phyloP scores from a whole-genome alignment of 2,329 filamentous ascomycete genomes.

The Talaromyces albobiverticillius region DNA sequence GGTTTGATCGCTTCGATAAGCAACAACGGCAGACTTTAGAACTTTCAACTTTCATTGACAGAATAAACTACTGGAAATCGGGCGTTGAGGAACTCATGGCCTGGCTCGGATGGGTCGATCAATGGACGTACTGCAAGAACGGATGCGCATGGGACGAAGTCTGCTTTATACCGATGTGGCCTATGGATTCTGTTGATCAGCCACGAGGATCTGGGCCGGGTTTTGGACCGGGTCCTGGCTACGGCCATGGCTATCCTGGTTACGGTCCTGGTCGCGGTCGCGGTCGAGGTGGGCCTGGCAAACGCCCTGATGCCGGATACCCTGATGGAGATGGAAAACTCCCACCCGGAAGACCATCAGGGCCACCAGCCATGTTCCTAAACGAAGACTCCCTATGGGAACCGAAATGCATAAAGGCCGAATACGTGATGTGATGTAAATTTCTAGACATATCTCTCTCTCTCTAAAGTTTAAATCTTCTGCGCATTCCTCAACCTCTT shows the following conservation, averaged over 20 bases:
- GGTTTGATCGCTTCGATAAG: not conserved
- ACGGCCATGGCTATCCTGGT: too few relatives aligned
- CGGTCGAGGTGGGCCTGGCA: not conserved
- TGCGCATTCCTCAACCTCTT: slow-evolving; percentile 8
- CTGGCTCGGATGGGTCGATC: slow-evolving; percentile 52
- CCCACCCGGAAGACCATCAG: not conserved
- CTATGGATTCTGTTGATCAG: slow-evolving; percentile 26
- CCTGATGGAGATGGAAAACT: not conserved
- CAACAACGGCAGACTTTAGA: too few relatives aligned
- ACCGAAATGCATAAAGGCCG: slow-evolving; percentile 25
- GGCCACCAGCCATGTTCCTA: slow-evolving; percentile 13
- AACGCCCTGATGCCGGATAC: not conserved
- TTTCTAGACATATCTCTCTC: not conserved
- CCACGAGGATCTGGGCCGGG: slow-evolving; percentile 8
- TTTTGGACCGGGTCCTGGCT: not conserved
- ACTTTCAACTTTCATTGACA: slow-evolving; percentile 17
- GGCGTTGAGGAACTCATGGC: slow-evolving; percentile 45
- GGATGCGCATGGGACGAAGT: slow-evolving; percentile 44
- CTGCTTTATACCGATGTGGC: slow-evolving; percentile 55
- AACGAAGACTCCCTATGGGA: slow-evolving; percentile 25
- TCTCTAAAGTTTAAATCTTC: not conserved
- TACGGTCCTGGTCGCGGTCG: too few relatives aligned
- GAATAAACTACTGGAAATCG: slow-evolving; percentile 29
- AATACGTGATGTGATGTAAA: not conserved
- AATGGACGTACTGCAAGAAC: slow-evolving; percentile 42